phyloP scores from a whole-genome alignment of 108 stramenopile species.

The Nitzschia palea region DNA sequence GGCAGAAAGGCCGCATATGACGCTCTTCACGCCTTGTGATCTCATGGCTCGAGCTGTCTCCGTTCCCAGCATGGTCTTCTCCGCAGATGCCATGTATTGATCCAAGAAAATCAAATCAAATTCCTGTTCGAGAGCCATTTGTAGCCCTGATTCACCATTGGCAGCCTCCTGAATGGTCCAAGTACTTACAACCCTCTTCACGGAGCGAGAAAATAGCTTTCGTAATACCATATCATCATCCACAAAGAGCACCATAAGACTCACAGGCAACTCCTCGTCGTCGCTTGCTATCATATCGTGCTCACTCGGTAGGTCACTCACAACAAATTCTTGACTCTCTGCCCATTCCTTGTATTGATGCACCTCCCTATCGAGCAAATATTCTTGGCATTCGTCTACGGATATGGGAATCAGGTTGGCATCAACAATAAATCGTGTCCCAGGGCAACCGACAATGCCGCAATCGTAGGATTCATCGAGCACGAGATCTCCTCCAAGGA shows the following conservation, averaged over 20 bases:
- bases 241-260: conserved; percentile 42
- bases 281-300: not conserved
- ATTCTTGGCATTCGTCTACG: not conserved
- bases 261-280: conserved; percentile 17
- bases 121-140: conserved; percentile 24
- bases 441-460: conserved; percentile 38
- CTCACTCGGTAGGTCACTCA: not conserved
- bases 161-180: conserved; percentile 51
- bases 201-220: conserved; percentile 48
- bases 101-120: conserved; percentile 55
- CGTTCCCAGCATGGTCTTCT: conserved; percentile 57
- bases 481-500: conserved; percentile 42
- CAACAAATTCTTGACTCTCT: not conserved
- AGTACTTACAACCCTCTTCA: conserved; percentile 24
- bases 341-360: not conserved
- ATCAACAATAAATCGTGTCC: conserved; percentile 37
- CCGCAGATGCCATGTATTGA: conserved; percentile 59
- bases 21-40: conserved; percentile 31
- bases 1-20: conserved; percentile 59
- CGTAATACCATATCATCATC: conserved; percentile 55
- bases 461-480: conserved; percentile 40
- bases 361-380: not conserved
- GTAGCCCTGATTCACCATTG: conserved; percentile 44
- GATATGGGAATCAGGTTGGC: not conserved
- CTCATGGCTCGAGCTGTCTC: conserved; percentile 47